Conservation (phyloP, 2,329 filamentous ascomycete species). For the Ambrosiella beaveri region DNA sequence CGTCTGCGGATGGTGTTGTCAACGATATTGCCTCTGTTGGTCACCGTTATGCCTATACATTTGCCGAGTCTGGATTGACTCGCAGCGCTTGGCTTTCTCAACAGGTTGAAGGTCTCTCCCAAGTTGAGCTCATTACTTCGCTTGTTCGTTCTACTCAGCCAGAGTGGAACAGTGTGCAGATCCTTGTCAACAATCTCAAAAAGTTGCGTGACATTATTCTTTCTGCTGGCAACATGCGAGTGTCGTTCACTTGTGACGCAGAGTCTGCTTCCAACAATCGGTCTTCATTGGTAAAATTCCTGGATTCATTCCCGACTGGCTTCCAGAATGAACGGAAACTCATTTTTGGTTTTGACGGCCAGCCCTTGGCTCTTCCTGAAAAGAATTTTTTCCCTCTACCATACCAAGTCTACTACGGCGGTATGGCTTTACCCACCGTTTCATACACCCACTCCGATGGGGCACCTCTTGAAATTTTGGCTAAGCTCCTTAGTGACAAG, state of each 20-base stretch:
- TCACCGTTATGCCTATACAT: conserved; percentile 69
- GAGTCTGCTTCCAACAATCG: conserved; percentile 58
- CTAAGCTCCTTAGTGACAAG: conserved; percentile 88
- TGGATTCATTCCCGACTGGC: conserved; percentile 3
- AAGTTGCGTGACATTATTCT: conserved; percentile 67
- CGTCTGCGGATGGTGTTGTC: conserved; percentile 72
- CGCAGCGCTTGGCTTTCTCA: conserved; percentile 56
- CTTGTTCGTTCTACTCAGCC: conserved; percentile 48
- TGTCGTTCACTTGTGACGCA: conserved; percentile 69
- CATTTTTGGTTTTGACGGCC: conserved; percentile 7
- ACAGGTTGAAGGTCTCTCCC: conserved; percentile 77
- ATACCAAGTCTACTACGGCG: conserved; percentile 94
- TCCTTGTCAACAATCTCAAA: conserved; percentile 70
- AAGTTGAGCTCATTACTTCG: conserved; percentile 67
- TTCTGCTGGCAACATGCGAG: conserved; percentile 50
- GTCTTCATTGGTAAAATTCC: conserved; percentile 50
- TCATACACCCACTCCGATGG: conserved; percentile 62
- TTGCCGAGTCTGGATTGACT: conserved; percentile 65
- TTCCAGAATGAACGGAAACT: conserved; percentile 1
- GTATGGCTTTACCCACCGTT: conserved; percentile 62
- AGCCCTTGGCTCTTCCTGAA: conserved; percentile 17
- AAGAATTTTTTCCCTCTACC: conserved; percentile 88
- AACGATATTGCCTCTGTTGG: conserved; percentile 85
- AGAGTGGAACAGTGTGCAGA: conserved; percentile 49
- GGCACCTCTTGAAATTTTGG: conserved; percentile 71